A percentile compares a stretch with the other conserved stretches of the same genome.
phyloP scores from a whole-genome alignment of 2,329 filamentous ascomycete genomes.

The Ceratocystis harringtonii region DNA sequence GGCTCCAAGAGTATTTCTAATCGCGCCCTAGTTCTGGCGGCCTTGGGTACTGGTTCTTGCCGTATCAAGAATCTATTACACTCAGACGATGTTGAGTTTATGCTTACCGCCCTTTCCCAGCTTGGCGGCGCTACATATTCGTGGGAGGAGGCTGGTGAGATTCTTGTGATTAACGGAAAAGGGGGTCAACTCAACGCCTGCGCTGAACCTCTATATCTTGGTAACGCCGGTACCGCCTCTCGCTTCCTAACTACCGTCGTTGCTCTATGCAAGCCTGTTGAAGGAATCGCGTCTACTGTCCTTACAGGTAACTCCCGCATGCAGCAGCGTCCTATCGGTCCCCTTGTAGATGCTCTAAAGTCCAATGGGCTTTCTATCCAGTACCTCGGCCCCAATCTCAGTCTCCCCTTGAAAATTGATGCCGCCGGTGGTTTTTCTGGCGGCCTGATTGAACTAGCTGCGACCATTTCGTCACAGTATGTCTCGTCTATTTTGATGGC shows the following conservation, averaged over 20 bases:
- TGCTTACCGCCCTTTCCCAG: conserved; percentile 79
- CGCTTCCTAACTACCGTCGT: conserved; percentile 88
- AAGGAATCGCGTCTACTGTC: conserved; percentile 48
- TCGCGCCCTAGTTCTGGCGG: conserved; percentile 81
- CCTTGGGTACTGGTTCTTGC: conserved; percentile 72
- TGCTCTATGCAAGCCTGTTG: conserved; percentile 58
- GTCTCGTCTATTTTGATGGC: conserved; percentile 95
- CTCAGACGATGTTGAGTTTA: conserved; percentile 93
- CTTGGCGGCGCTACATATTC: conserved; percentile 76
- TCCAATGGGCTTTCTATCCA: conserved; percentile 76
- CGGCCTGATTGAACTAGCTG: conserved; percentile 78
- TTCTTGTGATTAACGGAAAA: conserved; percentile 76
- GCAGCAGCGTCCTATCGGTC: conserved; percentile 88
- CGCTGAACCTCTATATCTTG: conserved; percentile 67
- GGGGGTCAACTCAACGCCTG: conserved; percentile 73
- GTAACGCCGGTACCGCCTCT: conserved; percentile 91
- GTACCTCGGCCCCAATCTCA: conserved; percentile 70
- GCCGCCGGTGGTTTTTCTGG: conserved; percentile 73
- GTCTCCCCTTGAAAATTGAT: conserved; percentile 68
- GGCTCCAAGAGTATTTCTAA: conserved; percentile 98
- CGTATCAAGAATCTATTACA: conserved; percentile 84
- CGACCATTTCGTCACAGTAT: conserved; percentile 97
- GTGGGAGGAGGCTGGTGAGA: conserved; percentile 90
- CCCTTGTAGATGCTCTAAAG: conserved; percentile 77
- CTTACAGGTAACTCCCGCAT: conserved; percentile 90